Percentiles rank a stretch among this genome's conserved stretches.
phyloP scores from a whole-genome alignment of 208 protist species.

The Crithidia thermophila region DNA sequence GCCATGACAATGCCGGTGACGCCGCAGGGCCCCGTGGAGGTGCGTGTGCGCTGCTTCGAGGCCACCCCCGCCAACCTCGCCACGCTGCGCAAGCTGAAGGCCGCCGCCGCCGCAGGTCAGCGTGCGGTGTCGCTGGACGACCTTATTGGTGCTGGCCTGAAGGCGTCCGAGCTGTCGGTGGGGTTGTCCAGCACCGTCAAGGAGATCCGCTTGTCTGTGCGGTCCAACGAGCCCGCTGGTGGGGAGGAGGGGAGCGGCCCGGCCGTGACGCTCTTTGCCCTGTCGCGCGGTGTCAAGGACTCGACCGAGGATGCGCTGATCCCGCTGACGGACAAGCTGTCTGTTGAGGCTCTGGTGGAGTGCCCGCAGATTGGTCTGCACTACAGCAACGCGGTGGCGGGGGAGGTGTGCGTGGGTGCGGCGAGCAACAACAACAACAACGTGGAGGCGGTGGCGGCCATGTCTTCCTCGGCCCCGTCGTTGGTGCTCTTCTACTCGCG shows the following conservation, averaged over 20 bases:
- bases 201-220: neutral
- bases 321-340: neutral
- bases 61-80: conserved; percentile 4
- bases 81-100: neutral
- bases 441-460: too few species aligned
- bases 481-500: conserved; percentile 16
- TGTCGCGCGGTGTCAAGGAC: neutral
- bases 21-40: neutral
- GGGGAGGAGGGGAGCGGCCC: neutral
- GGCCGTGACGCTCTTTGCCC: conserved; percentile 7
- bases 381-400: neutral
- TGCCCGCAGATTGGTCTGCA: conserved; percentile 1
- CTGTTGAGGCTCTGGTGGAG: neutral
- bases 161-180: neutral
- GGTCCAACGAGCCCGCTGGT: neutral
- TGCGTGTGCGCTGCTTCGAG: conserved; percentile 12
- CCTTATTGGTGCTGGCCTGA: neutral
- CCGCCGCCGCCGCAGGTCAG: neutral
- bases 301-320: neutral
- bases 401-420: neutral
- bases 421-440: neutral
- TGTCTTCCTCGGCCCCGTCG: neutral
- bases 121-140: neutral
- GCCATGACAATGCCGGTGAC: neutral
- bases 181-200: conserved; percentile 2